Base-by-base conservation (phyloP, 148 eudicot species). In the Tetragonia tetragonoides region DNA sequence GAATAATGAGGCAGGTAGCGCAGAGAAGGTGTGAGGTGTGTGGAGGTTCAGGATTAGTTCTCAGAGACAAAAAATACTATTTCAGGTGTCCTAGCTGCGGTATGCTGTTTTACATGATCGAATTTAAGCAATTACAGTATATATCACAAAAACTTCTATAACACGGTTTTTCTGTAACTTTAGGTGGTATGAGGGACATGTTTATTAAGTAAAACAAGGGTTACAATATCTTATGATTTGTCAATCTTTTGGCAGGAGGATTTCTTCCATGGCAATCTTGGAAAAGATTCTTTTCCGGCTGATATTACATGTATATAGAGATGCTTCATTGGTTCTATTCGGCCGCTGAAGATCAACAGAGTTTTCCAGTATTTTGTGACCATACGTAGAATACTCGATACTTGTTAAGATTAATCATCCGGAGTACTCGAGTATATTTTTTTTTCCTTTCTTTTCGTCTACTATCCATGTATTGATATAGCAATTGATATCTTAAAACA, bases 211-310 rank as follows among this genome's bases (percentile, higher is more conserved):
- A 0, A 49, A 49, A 49, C 8, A 7, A 49, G 12, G 8, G 2
- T 49, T 7, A 49, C 12, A 2, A 0, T 5, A 2, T 6, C 53
- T 67, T 10, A 68, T 61, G 41, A 0, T 15, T 15, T 23, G 12
- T 49, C 0, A 42, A 38, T 66, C 7, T 38, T 11, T 51, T 77
- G 62, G 76, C 88, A 94, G 97, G 98, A 70, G 98, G 98, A 63
- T 94, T 92, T 85, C 88, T 94, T 64, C 98, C 98, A 71, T 94
- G 98, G 98, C 95, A 89, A 74, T 94, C 98, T 12, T 94, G 98
- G 97, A 90, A 75, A 79, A 82, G 98, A 66, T 94, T 94, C 83
- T 94, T 94, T 77, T 84, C 92, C 42, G 97, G 97, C 49, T 93
- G 80, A 86, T 72, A 23, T 15, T 3, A 51, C 18, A 7, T 15